Evolutionary conservation across 176 grass and related monocot species (phyloP), one percentile per base, ranked within the genome.

Genomic region (Typha latifolia): DNA sequence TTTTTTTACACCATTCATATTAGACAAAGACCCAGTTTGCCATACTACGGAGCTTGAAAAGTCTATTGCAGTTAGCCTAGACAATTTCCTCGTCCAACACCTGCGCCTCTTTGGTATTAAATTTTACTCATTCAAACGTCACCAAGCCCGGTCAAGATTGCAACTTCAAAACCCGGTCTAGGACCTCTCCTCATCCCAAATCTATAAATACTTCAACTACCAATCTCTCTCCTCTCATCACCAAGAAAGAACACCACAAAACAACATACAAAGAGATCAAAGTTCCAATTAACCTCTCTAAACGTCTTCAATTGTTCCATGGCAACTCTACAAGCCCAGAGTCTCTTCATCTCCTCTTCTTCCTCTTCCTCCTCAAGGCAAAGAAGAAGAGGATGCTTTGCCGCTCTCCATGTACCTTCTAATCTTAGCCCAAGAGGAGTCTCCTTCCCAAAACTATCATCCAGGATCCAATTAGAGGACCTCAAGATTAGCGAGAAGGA

Each of bases 301-400:
- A n/a, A 55, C 14, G 2, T 29, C 27, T 43, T 10, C 5, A 43
- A 6, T 43, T 43, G 37, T 43, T 43, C 5, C 5, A 59, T 59
- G 53, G 53, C 53, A 59, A 21, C 53, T 59, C 53, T 59, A 59
- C 53, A 22, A 19, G 53, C 53, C n/a, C 53, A 59, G 10, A 59
- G 53, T 59, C 53, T 59, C 53, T 59, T 59, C 8, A 16, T 22
- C 16, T 19, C 53, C n/a, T 8, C 14, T 14, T 59, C 53, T 0
- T 59, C 51, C 3, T 18, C 53, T 22, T 22, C 53, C 7, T 22
- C 53, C 1, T 21, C 53, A 7, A 19, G 20, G 18, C 20, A 16
- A 21, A 19, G 16, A 16, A 55, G 51, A 55, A 21, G 53, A 22
- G 18, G 53, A 21, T 59, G 53, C 20, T 21, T 0, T 59, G 53